Evolutionary conservation across 768 basidiomycete genomes (phyloP).

Genomic region (Tricholoma sp.): DNA sequence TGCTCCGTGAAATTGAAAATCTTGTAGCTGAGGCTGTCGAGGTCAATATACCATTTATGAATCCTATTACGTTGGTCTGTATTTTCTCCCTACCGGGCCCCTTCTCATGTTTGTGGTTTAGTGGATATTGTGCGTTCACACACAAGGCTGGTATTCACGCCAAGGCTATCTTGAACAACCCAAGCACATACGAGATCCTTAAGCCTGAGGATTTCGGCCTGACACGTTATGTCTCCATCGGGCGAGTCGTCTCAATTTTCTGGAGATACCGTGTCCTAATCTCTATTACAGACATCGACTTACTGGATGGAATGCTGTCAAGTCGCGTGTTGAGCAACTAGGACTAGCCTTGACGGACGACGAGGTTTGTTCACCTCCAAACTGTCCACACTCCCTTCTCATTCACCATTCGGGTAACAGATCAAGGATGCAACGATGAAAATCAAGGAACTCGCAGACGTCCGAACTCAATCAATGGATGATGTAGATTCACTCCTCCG

Average conservation of each 20-base stretch:
- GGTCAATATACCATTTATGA: conserved; percentile 96
- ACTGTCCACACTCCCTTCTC: neutral
- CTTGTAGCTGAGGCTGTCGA: conserved; percentile 98
- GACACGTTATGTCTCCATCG: conserved; percentile 96
- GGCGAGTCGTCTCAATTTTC: conserved; percentile 38
- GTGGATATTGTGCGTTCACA: conserved; percentile 99
- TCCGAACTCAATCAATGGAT: conserved; percentile 98
- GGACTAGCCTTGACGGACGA: conserved; percentile 87
- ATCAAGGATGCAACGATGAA: conserved; percentile 98
- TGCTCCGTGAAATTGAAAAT: conserved; percentile 99
- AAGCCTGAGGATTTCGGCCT: conserved; percentile 99
- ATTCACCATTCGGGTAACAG: conserved; percentile 26
- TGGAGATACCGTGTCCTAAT: neutral
- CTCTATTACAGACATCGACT: conserved; percentile 67
- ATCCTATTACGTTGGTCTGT: conserved; percentile 75
- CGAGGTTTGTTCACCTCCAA: conserved; percentile 45
- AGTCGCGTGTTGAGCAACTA: conserved; percentile 97
- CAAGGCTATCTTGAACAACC: conserved; percentile 99
- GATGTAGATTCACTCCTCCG: conserved; percentile 97
- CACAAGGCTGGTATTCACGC: conserved; percentile 99
- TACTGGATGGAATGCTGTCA: conserved; percentile 99
- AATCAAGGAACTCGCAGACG: conserved; percentile 99
- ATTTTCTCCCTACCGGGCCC: neutral
- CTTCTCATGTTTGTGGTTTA: conserved; percentile 25
- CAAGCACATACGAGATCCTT: conserved; percentile 97